Base-by-base conservation (phyloP, 202 grass and related monocot genomes). In the Schoenoplectus triqueter region DNA sequence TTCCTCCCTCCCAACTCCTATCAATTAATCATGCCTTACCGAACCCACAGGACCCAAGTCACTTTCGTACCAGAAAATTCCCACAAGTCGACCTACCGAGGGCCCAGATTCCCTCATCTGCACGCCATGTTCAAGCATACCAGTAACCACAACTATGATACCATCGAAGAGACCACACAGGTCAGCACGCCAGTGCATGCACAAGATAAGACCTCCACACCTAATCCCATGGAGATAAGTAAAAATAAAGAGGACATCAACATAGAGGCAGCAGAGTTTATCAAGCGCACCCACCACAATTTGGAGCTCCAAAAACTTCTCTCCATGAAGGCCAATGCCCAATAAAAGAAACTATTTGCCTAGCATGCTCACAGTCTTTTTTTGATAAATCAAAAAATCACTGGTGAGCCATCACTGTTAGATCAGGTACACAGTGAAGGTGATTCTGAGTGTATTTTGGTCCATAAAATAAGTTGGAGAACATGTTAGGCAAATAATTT, bases 231-330 rank as follows among this genome's bases (percentile, higher is more conserved):
- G 14, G 10, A 41, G 67, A n/a, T 4, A 7, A 21, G 0, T 10
- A 61, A 17, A 60, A 78, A 45, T 15, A 59, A 88, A 15, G 57
- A 68, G 66, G 90, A 96, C 79, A 86, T 99, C 22, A 85, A 99
- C 87, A 13, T 14, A 67, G 73, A 90, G 79, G 97, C 90, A n/a
- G 47, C 70, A 5, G 90, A 99, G 4, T 99, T 91, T 89, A 99
- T 99, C 89, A 92, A 84, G 87, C 84, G 15, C 66, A 92, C 68
- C 18, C 84, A 90, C 86, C 66, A 46, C 52, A 81, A 20, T 68
- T 86, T 91, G 88, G 90, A 86, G 66, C 93, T 92, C 47, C 88
- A 99, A 84, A 99, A 94, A 84, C 91, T 94, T 82, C 70, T 84
- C 64, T 90, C 86, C 55, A 90, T 89, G 88, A 91, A 90, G 82